Conservation (phyloP, 2,329 filamentous ascomycete species). For the Talaromyces marneffei region DNA sequence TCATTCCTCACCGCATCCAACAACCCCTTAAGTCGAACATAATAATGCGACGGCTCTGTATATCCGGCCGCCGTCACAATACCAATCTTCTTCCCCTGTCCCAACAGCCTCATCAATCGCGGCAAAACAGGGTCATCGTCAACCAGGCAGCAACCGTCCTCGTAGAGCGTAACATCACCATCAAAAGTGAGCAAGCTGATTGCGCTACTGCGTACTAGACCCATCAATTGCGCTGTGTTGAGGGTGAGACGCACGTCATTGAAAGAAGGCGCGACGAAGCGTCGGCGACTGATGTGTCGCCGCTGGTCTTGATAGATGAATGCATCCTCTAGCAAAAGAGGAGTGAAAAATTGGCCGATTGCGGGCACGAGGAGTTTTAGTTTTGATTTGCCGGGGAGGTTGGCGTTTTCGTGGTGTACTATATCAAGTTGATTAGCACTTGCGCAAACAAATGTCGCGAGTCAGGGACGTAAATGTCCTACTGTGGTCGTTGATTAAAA, state of each 20-base stretch:
- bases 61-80: constrained; percentile 98
- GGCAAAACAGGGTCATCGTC: constrained; percentile 70
- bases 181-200: constrained; percentile 90
- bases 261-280: constrained; percentile 94
- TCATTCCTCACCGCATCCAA: constrained; percentile 69
- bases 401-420: constrained; percentile 66
- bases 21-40: constrained; percentile 77
- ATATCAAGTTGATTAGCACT: background rate
- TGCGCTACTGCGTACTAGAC: constrained; percentile 66
- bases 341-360: constrained; percentile 90
- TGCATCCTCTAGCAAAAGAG: constrained; percentile 76
- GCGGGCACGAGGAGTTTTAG: constrained; percentile 86
- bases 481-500: constrained; percentile 90
- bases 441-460: too few relatives aligned
- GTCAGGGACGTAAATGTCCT: constrained; percentile 20
- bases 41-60: constrained; percentile 79
- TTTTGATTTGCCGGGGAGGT: constrained; percentile 70
- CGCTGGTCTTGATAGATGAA: constrained; percentile 85
- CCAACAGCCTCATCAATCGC: constrained; percentile 63
- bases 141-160: constrained; percentile 75
- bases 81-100: constrained; percentile 73
- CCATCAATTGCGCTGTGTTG: constrained; percentile 92
- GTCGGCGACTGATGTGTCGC: constrained; percentile 79
- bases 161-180: constrained; percentile 93
- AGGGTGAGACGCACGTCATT: constrained; percentile 91